These are phyloP conservation scores for Magnaporthiopsis poae DNA, from an alignment of 2,329 filamentous ascomycete species.

Conservation along the genomic window DNA sequence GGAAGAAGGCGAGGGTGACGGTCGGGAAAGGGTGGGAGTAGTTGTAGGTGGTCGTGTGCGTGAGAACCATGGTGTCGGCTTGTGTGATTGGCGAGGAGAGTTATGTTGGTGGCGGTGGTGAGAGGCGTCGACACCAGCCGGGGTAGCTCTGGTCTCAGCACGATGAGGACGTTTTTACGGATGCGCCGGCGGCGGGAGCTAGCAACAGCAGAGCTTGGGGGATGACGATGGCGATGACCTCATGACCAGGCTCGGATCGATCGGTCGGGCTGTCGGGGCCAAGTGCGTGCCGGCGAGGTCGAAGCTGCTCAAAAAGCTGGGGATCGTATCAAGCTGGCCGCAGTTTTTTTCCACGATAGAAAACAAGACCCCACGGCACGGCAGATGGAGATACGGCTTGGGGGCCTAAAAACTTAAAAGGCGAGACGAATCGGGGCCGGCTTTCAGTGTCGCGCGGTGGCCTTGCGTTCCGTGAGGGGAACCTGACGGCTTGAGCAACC, in stretches of 20 bases:
- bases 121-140: too few relatives aligned
- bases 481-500: not conserved
- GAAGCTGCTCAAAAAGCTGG: not conserved
- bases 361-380: not conserved
- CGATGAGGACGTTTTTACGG: not conserved
- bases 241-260: not conserved
- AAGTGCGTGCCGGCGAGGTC: not conserved
- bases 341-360: not conserved
- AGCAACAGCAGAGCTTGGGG: not conserved
- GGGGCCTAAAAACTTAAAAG: not conserved
- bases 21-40: constrained; percentile 76
- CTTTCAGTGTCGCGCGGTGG: not conserved
- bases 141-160: not conserved
- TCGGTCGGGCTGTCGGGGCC: not conserved
- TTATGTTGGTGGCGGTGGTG: not conserved
- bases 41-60: constrained; percentile 56
- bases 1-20: constrained; percentile 80
- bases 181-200: not conserved
- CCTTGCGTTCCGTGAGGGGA: constrained; percentile 1
- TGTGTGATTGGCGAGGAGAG: not conserved
- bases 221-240: not conserved
- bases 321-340: not conserved
- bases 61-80: constrained; percentile 47
- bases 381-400: not conserved
- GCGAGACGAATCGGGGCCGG: not conserved